phyloP scores from a whole-genome alignment of 306 rosid genomes.

The Benincasa hispida region DNA sequence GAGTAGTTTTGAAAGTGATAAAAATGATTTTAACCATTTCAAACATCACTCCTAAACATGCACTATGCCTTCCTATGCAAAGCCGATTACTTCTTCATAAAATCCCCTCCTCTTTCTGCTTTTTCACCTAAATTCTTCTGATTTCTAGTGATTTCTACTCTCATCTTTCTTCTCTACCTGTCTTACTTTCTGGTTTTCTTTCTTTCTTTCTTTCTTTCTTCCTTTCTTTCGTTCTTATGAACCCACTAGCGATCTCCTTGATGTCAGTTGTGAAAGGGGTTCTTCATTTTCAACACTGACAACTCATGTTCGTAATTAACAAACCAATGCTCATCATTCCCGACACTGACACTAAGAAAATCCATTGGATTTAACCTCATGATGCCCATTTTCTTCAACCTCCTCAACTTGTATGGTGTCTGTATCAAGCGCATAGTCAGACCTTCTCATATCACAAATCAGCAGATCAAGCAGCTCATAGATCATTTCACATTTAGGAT shows the following conservation, averaged over 20 bases:
- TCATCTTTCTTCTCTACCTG: neutral
- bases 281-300: too few relatives aligned
- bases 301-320: neutral
- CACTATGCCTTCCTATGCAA: too few relatives aligned
- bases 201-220: too few relatives aligned
- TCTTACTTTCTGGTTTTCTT: neutral
- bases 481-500: constrained; percentile 57
- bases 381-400: constrained; percentile 19
- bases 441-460: constrained; percentile 54
- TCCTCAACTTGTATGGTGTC: constrained; percentile 28
- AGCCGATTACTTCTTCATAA: neutral
- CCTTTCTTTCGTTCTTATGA: too few relatives aligned
- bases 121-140: neutral
- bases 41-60: too few relatives aligned
- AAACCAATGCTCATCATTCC: neutral
- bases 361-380: neutral
- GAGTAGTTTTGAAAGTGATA: too few relatives aligned
- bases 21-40: too few relatives aligned
- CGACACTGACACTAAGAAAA: neutral
- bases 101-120: too few relatives aligned
- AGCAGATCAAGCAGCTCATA: constrained; percentile 45
- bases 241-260: neutral
- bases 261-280: neutral
- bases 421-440: constrained; percentile 28
- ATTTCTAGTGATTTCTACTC: neutral